These are phyloP conservation scores for Aspergillus sp. DNA, from an alignment of 2,329 filamentous ascomycete species.

Conservation along the genomic window DNA sequence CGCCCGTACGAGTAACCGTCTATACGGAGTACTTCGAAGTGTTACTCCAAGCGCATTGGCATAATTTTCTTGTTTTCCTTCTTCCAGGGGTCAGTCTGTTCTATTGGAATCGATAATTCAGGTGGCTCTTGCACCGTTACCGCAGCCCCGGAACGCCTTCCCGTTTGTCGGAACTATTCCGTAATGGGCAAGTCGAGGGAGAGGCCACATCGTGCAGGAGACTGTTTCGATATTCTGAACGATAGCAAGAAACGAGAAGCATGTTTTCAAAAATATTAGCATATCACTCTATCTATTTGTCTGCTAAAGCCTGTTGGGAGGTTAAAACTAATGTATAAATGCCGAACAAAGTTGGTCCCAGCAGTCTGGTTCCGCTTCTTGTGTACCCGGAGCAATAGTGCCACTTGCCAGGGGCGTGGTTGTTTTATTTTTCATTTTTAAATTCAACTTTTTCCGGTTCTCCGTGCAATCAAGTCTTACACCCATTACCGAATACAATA, in stretches of 20 bases:
- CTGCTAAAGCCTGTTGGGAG: no score
- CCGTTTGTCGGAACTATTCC: neutral
- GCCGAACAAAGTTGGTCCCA: neutral
- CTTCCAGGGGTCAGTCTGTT: slow-evolving; percentile 4
- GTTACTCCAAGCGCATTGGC: no score
- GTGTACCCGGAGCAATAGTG: no score
- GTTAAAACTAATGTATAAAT: neutral
- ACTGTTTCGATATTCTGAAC: neutral
- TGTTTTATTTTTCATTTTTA: no score
- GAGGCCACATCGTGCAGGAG: neutral
- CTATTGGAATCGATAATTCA: neutral
- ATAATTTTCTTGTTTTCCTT: neutral
- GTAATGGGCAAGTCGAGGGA: neutral
- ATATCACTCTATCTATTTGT: no score
- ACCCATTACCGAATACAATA: no score
- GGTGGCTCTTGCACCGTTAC: neutral
- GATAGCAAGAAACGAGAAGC: no score
- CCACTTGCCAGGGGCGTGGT: neutral
- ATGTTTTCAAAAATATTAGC: no score
- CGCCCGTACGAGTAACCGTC: no score
- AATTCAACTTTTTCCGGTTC: no score
- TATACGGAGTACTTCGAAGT: no score
- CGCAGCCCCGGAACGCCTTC: neutral
- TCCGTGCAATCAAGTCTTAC: no score
- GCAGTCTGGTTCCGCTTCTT: neutral